phyloP scores from a whole-genome alignment of 176 grass and related monocot genomes.

The Carex kokanica region DNA sequence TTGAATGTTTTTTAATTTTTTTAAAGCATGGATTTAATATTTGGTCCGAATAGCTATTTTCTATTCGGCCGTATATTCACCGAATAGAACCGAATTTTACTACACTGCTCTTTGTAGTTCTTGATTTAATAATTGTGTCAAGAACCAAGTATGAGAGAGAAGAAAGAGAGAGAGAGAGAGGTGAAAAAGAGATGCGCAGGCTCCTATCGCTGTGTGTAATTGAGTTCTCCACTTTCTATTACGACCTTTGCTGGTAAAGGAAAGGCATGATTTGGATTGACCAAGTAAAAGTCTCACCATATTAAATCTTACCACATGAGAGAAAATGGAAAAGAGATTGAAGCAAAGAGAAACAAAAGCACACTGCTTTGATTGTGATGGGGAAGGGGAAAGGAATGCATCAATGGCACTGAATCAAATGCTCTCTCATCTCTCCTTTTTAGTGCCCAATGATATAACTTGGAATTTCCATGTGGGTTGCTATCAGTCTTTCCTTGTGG shows the following conservation, averaged over 20 bases:
- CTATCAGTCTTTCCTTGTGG: slow-evolving; percentile 32
- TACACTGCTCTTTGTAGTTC: too few species aligned
- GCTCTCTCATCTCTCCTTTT: slow-evolving; percentile 32
- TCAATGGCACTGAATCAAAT: slow-evolving; percentile 83
- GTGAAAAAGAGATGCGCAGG: neutral
- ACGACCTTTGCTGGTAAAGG: slow-evolving; percentile 34
- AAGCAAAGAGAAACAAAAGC: slow-evolving; percentile 18
- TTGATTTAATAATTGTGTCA: slow-evolving; percentile 8
- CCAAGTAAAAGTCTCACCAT: slow-evolving; percentile 5
- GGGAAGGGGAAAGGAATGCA: slow-evolving; percentile 18
- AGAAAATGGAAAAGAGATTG: neutral
- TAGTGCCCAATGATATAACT: slow-evolving; percentile 24
- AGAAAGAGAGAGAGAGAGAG: neutral
- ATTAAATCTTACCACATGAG: slow-evolving; percentile 17
- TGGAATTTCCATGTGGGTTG: slow-evolving; percentile 31
- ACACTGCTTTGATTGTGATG: slow-evolving; percentile 48
- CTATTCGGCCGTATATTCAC: too few species aligned
- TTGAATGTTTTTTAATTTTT: too few species aligned
- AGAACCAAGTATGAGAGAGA: neutral
- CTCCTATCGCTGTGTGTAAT: slow-evolving; percentile 12
- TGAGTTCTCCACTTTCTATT: slow-evolving; percentile 24
- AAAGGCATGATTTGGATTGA: slow-evolving; percentile 25
- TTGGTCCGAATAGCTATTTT: too few species aligned
- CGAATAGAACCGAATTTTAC: too few species aligned
- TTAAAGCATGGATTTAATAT: too few species aligned